phyloP scores from a whole-genome alignment of 2,329 filamentous ascomycete species.

The Colletotrichum sp. region DNA sequence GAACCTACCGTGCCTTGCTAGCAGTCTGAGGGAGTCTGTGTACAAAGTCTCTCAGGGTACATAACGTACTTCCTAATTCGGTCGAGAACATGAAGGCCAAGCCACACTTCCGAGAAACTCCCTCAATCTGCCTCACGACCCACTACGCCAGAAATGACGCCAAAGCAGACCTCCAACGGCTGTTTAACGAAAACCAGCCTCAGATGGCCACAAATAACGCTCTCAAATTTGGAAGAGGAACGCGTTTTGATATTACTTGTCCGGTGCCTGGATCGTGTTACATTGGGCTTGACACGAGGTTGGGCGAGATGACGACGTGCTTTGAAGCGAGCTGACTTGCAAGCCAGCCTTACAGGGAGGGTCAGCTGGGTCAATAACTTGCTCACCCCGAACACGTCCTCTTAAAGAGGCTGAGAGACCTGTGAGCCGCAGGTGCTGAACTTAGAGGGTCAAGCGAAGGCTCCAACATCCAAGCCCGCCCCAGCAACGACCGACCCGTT shows the following conservation, averaged over 20 bases:
- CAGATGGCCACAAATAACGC: not conserved
- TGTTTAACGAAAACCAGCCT: not conserved
- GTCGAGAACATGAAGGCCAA: not conserved
- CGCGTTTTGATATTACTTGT: not conserved
- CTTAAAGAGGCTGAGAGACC: not conserved
- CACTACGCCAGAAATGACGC: not conserved
- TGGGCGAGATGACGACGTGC: not conserved
- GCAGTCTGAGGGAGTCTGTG: not conserved
- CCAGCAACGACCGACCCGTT: not conserved
- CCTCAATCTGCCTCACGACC: conserved; percentile 11
- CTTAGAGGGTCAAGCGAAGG: not conserved
- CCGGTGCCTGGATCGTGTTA: not conserved
- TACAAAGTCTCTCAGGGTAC: not conserved
- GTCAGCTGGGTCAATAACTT: not conserved
- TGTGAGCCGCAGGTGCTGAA: not conserved
- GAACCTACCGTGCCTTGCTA: not conserved
- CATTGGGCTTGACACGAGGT: not conserved
- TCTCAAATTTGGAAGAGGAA: not conserved
- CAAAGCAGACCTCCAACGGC: not conserved
- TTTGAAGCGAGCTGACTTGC: not conserved
- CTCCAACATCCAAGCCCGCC: not conserved
- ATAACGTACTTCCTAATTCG: not conserved
- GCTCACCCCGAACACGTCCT: not conserved
- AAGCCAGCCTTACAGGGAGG: not conserved
- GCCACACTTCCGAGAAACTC: not conserved